Conservation (phyloP, 2,329 filamentous ascomycete species). For the Rutstroemia sp. region DNA sequence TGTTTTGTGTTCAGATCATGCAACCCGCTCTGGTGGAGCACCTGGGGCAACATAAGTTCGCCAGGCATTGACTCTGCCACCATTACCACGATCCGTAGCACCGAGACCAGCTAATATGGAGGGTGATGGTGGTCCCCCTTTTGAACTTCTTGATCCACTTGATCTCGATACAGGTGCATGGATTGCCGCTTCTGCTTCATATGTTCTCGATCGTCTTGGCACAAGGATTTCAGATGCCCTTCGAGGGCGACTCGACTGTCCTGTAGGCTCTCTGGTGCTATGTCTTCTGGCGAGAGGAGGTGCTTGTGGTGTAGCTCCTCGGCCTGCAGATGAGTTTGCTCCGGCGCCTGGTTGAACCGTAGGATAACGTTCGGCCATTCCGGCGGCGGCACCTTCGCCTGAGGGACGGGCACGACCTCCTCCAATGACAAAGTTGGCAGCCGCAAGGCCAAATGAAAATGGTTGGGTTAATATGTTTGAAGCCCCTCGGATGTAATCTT, state of each 20-base stretch:
- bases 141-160: not conserved
- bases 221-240: slow-evolving; percentile 20
- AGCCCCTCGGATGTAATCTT: slow-evolving; percentile 42
- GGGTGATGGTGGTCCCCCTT: not conserved
- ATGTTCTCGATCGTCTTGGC: slow-evolving; percentile 20
- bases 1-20: slow-evolving; percentile 8
- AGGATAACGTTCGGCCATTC: slow-evolving; percentile 19
- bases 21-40: slow-evolving; percentile 22
- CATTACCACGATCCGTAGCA: slow-evolving; percentile 13
- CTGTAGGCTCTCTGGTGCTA: slow-evolving; percentile 21
- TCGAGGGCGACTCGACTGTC: slow-evolving; percentile 1
- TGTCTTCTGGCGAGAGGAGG: slow-evolving; percentile 22
- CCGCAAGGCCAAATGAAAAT: slow-evolving; percentile 27
- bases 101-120: slow-evolving; percentile 25
- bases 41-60: slow-evolving; percentile 25
- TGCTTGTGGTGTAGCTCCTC: slow-evolving; percentile 9
- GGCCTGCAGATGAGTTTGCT: not conserved
- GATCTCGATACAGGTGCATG: slow-evolving; percentile 18
- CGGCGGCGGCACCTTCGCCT: slow-evolving; percentile 6
- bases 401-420: slow-evolving; percentile 17
- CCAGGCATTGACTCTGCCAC: slow-evolving; percentile 28
- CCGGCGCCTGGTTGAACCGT: not conserved
- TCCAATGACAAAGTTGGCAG: slow-evolving; percentile 29
- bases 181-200: slow-evolving; percentile 21
- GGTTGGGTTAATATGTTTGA: slow-evolving; percentile 27